These are phyloP conservation scores for Solanum etuberosum DNA, from an alignment of 257 asterid genomes.

Conservation along the genomic window DNA sequence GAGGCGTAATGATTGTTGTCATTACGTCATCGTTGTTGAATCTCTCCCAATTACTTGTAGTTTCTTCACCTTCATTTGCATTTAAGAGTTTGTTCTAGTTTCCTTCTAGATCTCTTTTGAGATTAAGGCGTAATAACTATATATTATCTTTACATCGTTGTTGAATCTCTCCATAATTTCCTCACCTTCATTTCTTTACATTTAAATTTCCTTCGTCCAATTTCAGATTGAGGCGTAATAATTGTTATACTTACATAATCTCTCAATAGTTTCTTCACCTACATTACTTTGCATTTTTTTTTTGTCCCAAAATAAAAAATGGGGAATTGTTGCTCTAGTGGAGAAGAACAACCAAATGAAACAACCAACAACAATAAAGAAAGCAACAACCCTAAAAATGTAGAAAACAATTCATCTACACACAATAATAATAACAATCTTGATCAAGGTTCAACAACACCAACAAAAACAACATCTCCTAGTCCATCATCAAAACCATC, in stretches of 20 bases:
- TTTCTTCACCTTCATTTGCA: not conserved
- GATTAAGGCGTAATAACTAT: not conserved
- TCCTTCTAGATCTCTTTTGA: too few species aligned
- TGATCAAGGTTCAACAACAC: not conserved
- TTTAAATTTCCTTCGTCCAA: not conserved
- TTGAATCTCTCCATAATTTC: not conserved
- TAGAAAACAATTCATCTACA: not conserved
- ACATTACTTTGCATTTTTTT: not conserved
- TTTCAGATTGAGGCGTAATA: not conserved
- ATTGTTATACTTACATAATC: not conserved
- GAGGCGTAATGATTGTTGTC: not conserved
- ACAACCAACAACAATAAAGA: not conserved
- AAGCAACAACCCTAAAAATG: not conserved
- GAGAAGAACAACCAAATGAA: not conserved
- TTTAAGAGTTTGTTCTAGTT: not conserved
- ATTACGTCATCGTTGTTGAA: not conserved
- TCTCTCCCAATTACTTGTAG: too few species aligned
- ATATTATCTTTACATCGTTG: not conserved
- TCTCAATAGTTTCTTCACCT: not conserved
- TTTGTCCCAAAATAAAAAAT: not conserved
- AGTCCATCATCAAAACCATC: constrained; percentile 18
- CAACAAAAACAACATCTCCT: constrained; percentile 12
- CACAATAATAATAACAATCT: not conserved
- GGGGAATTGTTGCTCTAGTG: not conserved
- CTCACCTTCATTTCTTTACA: not conserved